These are phyloP conservation scores for Rhizopus sp. DNA, from an alignment of 371 early-diverging fungal species.

Conservation along the genomic window DNA sequence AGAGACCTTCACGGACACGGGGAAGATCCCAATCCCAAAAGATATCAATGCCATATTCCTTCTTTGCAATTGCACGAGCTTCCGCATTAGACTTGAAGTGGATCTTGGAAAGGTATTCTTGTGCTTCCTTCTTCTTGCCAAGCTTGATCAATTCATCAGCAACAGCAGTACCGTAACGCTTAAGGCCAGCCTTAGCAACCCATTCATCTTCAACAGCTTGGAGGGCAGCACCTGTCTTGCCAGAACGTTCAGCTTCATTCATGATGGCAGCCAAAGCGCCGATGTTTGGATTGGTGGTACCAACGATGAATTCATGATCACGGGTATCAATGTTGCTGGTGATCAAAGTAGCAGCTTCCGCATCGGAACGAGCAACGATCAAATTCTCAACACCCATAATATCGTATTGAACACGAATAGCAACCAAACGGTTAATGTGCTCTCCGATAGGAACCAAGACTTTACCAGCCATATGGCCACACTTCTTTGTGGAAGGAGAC, in stretches of 20 bases:
- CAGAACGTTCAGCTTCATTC: conserved; percentile 77
- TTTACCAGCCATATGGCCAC: conserved; percentile 99
- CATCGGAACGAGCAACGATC: conserved; percentile 95
- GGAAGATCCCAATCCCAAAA: conserved; percentile 93
- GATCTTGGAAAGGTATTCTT: conserved; percentile 19
- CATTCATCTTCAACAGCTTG: conserved; percentile 89
- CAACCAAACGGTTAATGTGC: conserved; percentile 96
- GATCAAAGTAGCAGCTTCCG: conserved; percentile 97
- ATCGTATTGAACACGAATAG: conserved; percentile 96
- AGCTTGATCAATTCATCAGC: conserved; percentile 76
- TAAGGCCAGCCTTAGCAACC: conserved; percentile 82
- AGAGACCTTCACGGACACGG: conserved; percentile 95
- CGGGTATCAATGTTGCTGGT: conserved; percentile 95
- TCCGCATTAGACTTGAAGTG: conserved; percentile 77
- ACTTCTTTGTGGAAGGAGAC: conserved; percentile 96
- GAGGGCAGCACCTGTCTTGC: conserved; percentile 76
- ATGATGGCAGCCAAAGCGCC: conserved; percentile 78
- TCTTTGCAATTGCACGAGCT: conserved; percentile 75
- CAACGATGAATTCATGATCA: conserved; percentile 96
- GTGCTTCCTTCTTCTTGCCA: conserved; percentile 26
- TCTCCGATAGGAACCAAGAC: conserved; percentile 96
- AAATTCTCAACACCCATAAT: conserved; percentile 97
- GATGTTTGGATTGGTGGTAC: conserved; percentile 81
- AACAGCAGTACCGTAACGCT: conserved; percentile 84
- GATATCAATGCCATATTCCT: conserved; percentile 75